These are phyloP conservation scores for Spencermartinsiella europaea DNA, from an alignment of 805 yeast species.

Conservation along the genomic window DNA sequence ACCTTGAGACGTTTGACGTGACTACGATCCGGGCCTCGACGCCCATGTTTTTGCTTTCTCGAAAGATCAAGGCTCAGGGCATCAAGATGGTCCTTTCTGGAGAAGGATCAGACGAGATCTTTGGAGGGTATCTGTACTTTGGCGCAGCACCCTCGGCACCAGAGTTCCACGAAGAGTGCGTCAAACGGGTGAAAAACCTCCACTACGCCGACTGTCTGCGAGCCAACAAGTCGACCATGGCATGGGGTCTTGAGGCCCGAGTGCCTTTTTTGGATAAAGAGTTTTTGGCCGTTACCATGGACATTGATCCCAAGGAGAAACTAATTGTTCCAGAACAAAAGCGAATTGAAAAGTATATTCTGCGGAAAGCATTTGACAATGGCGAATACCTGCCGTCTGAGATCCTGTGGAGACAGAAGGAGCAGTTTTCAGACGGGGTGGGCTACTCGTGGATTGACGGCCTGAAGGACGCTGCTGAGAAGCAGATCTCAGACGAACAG, in stretches of 20 bases:
- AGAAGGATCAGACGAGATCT: conserved; percentile 98
- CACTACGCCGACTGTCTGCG: conserved; percentile 96
- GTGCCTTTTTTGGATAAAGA: conserved; percentile 97
- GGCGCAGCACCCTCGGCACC: conserved; percentile 91
- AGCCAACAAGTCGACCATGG: conserved; percentile 99
- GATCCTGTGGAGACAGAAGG: conserved; percentile 99
- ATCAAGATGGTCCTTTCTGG: conserved; percentile 99
- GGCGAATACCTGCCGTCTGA: conserved; percentile 91
- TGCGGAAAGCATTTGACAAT: conserved; percentile 97
- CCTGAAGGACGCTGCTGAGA: conserved; percentile 91
- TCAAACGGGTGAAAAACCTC: conserved; percentile 93
- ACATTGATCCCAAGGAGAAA: conserved; percentile 91
- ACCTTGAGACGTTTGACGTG: conserved; percentile 96
- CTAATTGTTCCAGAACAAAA: conserved; percentile 60
- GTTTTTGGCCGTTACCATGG: conserved; percentile 88
- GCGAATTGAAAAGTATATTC: conserved; percentile 87
- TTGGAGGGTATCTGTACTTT: conserved; percentile 97
- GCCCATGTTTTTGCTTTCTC: conserved; percentile 92
- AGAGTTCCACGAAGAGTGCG: conserved; percentile 95
- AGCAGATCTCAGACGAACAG: conserved; percentile 81
- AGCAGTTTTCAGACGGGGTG: conserved; percentile 98
- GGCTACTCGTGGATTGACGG: conserved; percentile 99
- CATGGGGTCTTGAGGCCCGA: conserved; percentile 99
- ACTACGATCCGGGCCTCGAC: conserved; percentile 99
- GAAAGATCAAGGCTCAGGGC: conserved; percentile 99